Evolutionary conservation across 371 early-diverging fungal genomes (phyloP), one percentile per base, ranked within the genome.

Genomic region (Capillidium rhysosporum): DNA sequence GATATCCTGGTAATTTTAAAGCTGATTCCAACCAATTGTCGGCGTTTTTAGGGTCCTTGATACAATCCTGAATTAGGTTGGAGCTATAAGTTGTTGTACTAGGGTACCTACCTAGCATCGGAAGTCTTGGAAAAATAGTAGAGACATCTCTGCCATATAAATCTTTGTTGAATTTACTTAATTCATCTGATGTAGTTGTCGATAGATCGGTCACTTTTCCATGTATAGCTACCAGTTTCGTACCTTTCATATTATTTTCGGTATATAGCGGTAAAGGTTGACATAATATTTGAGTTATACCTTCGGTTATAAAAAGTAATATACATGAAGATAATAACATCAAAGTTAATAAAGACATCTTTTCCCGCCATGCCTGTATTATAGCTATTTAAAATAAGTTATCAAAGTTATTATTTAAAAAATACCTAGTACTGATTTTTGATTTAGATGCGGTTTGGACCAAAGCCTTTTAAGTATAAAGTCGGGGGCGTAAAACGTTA

Each of bases 131-230:
- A 24, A 52, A 39, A 21, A 26, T 26, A 7, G 40, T 21, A 39
- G 40, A 40, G 24, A 52, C 40, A 41, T 52, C 53, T 34, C 40
- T 28, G 25, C 53, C 53, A 12, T 14, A 24, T 21, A 31, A 52
- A 16, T 24, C 24, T 25, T 25, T 3, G 9, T 23, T 20, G 12
- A 39, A 34, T 5, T 38, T 40, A 7, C 40, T 40, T 2, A 52
- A 14, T 12, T 4, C 18, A 25, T 20, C 10, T n/a, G n/a, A n/a
- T 5, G 39, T 38, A 3, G 53, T 20, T 12, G 26, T n/a, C 8
- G 53, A 34, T 14, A 52, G 26, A n/a, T 52, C 53, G 20, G 40
- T 26, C 10, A 52, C 40, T 25, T 52, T 40, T 9, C 53, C 53
- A 26, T 52, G 34, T 21, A 52, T 40, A 1, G 40, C 25, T 18